Evolutionary conservation across 331 rosid genomes (phyloP), one percentile per base, ranked within the genome.

Genomic region (Malus hybrid): DNA sequence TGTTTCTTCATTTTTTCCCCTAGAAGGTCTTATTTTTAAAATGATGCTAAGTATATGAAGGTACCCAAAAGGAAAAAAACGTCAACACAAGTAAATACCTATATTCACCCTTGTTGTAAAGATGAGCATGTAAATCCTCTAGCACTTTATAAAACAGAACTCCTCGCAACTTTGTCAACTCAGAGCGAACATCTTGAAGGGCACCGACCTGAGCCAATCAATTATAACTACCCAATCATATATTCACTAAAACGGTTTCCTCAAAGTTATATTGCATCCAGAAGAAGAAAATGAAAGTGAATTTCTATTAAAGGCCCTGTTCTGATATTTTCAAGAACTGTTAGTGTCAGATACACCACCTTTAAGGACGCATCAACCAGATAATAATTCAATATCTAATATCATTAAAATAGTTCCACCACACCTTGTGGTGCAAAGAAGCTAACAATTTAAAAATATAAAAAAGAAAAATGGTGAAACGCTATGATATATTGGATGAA

Each of bases 151-250:
- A 89, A 81, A 95, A 95, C 66, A 95, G 88, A 77, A 90, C 91
- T 79, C 98, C 99, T n/a, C 97, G 84, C 72, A 95, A 79, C 86
- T 95, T 95, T 7, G 98, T 84, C 87, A 95, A 84, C 84, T 95
- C 99, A 9, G 98, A 88, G 73, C 99, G 93, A 68, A 95, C 98
- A 86, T 95, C 99, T 89, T 90, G 99, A 84, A 95, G 97, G 7
- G 98, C 98, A 73, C 99, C 99, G 77, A 95, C 99, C 99, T 95
- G 73, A 72, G 74, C 61, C 83, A 80, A 67, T 19, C 48, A 74
- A 55, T 39, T 39, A 79, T 73, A 74, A 78, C 69, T 74, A 84
- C 63, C 80, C 4, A 48, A 65, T 67, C 77, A 83, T 60, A 52
- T 29, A 55, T 63, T 42, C 46, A 71, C 28, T 6, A 14, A 31